Evolutionary conservation across 2,329 filamentous ascomycete genomes (phyloP).

Genomic region (Aspergillus aculeatinus): DNA sequence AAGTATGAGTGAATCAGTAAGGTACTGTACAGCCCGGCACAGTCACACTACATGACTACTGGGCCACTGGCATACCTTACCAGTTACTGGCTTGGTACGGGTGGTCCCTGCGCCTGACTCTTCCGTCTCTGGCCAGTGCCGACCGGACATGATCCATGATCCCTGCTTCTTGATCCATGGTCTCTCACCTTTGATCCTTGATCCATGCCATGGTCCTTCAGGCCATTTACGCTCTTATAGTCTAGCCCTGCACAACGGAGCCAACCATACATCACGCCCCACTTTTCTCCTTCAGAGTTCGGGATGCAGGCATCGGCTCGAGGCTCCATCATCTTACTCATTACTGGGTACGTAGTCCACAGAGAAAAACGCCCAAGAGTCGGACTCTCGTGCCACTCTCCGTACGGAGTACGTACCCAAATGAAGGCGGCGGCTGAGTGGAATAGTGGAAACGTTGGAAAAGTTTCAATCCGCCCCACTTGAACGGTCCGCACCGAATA

Average conservation of each 20-base stretch:
- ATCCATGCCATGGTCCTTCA: slow-evolving; percentile 1
- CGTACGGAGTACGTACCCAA: neutral
- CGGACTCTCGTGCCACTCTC: neutral
- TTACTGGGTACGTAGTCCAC: too few species aligned
- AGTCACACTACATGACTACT: neutral
- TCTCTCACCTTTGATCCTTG: slow-evolving; percentile 3
- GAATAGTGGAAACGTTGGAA: neutral
- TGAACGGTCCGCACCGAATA: slow-evolving; percentile 22
- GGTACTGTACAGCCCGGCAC: neutral
- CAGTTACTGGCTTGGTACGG: neutral
- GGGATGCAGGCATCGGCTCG: neutral
- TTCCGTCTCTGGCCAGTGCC: neutral
- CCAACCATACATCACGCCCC: neutral
- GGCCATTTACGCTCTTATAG: slow-evolving; percentile 3
- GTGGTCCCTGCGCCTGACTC: neutral
- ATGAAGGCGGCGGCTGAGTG: neutral
- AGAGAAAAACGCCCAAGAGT: neutral
- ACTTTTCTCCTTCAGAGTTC: neutral
- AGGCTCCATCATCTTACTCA: neutral
- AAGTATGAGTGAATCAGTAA: neutral
- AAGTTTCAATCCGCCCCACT: slow-evolving; percentile 12
- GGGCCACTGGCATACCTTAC: neutral
- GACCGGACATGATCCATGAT: neutral
- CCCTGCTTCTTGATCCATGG: neutral
- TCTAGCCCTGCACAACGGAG: neutral